Conservation (phyloP, 2,329 filamentous ascomycete genomes). For the Fusarium sp. region DNA sequence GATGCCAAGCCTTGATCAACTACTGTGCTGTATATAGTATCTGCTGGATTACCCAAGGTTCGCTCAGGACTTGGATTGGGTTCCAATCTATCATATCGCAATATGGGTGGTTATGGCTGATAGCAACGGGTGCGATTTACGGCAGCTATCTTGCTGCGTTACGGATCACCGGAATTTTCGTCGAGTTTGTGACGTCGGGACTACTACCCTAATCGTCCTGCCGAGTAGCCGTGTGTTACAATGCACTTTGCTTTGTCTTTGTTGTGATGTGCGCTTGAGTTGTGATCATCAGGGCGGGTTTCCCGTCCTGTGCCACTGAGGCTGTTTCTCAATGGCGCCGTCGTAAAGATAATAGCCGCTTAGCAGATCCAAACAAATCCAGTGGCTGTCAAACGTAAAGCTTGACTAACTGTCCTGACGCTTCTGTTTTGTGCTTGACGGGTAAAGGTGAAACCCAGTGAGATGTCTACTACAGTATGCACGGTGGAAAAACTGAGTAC, state of each 20-base stretch:
- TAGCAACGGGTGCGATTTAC: neutral
- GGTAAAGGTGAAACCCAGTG: neutral
- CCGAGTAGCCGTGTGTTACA: slow-evolving; percentile 2
- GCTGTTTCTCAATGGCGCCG: neutral
- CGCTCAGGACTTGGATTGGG: neutral
- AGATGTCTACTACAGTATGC: neutral
- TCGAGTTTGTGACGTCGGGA: slow-evolving; percentile 18
- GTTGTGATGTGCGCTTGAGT: slow-evolving; percentile 15
- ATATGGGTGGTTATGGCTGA: neutral
- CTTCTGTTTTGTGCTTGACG: neutral
- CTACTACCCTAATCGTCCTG: slow-evolving; percentile 9
- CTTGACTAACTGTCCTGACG: neutral
- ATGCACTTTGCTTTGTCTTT: neutral
- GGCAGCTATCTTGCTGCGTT: slow-evolving; percentile 1
- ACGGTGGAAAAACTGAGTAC: slow-evolving; percentile 2
- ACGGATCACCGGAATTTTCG: slow-evolving; percentile 9
- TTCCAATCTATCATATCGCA: neutral
- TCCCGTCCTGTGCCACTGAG: slow-evolving; percentile 6
- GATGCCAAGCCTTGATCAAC: neutral
- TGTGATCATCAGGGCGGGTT: slow-evolving; percentile 22
- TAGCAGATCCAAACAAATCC: neutral
- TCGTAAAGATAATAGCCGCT: slow-evolving; percentile 15
- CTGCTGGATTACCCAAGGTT: neutral
- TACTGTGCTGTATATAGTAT: neutral
- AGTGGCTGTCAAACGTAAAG: neutral